Evolutionary conservation across 225 moss, liverwort and hornwort species (phyloP).

Genomic region (Bryum argenteum): DNA sequence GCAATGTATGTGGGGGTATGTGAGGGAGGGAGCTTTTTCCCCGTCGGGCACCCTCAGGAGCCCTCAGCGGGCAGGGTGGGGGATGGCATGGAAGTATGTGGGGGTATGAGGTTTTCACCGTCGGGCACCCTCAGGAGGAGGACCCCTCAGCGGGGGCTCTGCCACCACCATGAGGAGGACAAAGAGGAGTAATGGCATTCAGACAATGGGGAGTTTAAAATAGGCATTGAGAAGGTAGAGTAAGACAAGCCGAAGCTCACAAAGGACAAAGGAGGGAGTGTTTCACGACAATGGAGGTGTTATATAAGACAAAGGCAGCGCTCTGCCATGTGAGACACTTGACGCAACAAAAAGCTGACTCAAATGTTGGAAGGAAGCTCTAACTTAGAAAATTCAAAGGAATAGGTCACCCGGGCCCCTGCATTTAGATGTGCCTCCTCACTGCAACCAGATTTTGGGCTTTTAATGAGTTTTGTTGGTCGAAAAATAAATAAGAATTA

Average conservation of each 20-base stretch:
- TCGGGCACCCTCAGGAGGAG: too few species aligned
- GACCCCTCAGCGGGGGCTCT: too few species aligned
- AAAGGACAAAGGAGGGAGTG: background rate
- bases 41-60: too few species aligned
- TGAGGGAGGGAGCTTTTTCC: too few species aligned
- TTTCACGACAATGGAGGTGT: background rate
- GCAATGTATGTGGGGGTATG: too few species aligned
- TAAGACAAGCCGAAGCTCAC: background rate
- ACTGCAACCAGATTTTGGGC: too few species aligned
- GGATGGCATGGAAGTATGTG: too few species aligned
- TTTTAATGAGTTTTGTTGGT: too few species aligned
- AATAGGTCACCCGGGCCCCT: background rate
- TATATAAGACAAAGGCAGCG: slow-evolving; percentile 1
- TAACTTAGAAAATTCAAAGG: background rate
- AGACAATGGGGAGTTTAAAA: background rate
- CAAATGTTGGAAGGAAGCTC: background rate
- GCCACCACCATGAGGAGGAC: background rate
- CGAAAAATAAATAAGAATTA: too few species aligned
- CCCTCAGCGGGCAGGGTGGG: too few species aligned
- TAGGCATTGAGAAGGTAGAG: slow-evolving; percentile 10
- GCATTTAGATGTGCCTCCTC: background rate
- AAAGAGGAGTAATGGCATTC: background rate
- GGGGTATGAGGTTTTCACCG: too few species aligned
- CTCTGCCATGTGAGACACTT: slow-evolving; percentile 1
- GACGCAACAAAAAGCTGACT: slow-evolving; percentile 1